Evolutionary conservation across 441 rosid genomes (phyloP).

Genomic region (Gossypium gossypioides): DNA sequence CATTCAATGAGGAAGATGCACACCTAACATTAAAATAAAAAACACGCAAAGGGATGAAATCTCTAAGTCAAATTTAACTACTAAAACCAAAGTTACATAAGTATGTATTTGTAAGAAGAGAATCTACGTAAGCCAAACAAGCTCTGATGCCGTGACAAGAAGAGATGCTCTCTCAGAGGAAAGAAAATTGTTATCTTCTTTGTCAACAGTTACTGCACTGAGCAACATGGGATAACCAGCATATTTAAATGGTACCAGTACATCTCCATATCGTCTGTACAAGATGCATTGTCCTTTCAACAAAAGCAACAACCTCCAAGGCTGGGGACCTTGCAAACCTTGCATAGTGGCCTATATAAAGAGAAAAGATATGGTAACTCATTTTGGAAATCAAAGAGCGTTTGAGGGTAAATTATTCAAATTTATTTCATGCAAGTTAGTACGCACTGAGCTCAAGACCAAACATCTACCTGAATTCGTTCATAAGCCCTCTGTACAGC

Average conservation of each 20-base stretch:
- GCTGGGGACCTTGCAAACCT: slow-evolving; percentile 99
- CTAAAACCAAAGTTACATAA: slow-evolving; percentile 9
- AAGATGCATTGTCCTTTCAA: slow-evolving; percentile 96
- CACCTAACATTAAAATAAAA: slow-evolving; percentile 45
- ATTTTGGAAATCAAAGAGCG: background rate
- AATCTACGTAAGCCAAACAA: slow-evolving; percentile 82
- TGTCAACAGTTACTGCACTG: slow-evolving; percentile 82
- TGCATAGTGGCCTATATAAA: slow-evolving; percentile 87
- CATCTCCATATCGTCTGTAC: slow-evolving; percentile 74
- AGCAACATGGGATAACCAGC: slow-evolving; percentile 99
- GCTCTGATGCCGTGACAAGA: slow-evolving; percentile 98
- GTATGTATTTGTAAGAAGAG: slow-evolving; percentile 13
- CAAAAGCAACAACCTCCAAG: slow-evolving; percentile 95
- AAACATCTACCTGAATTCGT: slow-evolving; percentile 74
- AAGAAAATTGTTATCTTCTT: slow-evolving; percentile 88
- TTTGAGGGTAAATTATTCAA: slow-evolving; percentile 4
- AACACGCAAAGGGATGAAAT: slow-evolving; percentile 8
- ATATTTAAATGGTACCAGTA: slow-evolving; percentile 94
- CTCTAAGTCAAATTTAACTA: slow-evolving; percentile 3
- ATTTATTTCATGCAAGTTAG: slow-evolving; percentile 7
- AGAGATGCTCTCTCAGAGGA: slow-evolving; percentile 85
- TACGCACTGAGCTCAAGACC: background rate
- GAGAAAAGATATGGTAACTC: slow-evolving; percentile 4
- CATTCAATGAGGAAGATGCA: slow-evolving; percentile 90
- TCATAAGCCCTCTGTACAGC: slow-evolving; percentile 99